phyloP scores from a whole-genome alignment of 169 alveolate genomes.

The Plasmodium falciparum region DNA sequence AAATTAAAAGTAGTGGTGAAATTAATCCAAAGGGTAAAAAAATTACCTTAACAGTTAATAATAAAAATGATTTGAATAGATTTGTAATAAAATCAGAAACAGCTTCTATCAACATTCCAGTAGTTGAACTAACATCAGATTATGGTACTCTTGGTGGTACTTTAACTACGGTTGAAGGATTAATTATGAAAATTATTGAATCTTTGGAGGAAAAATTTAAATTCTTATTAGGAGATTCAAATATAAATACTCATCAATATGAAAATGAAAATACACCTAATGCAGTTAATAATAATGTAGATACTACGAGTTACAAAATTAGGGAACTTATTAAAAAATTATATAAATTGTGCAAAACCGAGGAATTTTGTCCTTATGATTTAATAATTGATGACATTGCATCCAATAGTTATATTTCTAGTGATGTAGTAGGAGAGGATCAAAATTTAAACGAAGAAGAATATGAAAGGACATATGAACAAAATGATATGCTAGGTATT shows the following conservation, averaged over 20 bases:
- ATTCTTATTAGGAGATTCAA: conserved; percentile 95
- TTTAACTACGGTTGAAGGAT: conserved; percentile 96
- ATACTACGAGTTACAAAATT: conserved; percentile 24
- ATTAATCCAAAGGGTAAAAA: conserved; percentile 93
- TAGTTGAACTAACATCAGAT: conserved; percentile 93
- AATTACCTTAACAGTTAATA: conserved; percentile 87
- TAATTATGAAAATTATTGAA: conserved; percentile 88
- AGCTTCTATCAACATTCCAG: conserved; percentile 93
- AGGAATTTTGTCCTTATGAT: conserved; percentile 83
- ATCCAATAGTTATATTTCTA: conserved; percentile 92
- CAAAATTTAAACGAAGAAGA: conserved; percentile 85
- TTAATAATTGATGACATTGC: conserved; percentile 94
- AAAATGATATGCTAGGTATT: conserved; percentile 95
- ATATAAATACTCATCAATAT: conserved; percentile 78
- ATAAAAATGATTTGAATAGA: conserved; percentile 93
- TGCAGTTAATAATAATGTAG: conserved; percentile 70
- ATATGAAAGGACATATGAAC: conserved; percentile 94
- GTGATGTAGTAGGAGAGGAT: conserved; percentile 82
- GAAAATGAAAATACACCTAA: conserved; percentile 82
- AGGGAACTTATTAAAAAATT: conserved; percentile 30
- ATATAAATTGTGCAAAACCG: conserved; percentile 65
- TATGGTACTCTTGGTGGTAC: conserved; percentile 89
- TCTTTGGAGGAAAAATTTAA: conserved; percentile 90
- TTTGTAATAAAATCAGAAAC: conserved; percentile 96
- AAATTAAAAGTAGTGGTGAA: conserved; percentile 97